A percentile compares a stretch with the other conserved stretches of the same genome.
Conservation (phyloP, 208 protist genomes). For the Leishmania tarentolae region DNA sequence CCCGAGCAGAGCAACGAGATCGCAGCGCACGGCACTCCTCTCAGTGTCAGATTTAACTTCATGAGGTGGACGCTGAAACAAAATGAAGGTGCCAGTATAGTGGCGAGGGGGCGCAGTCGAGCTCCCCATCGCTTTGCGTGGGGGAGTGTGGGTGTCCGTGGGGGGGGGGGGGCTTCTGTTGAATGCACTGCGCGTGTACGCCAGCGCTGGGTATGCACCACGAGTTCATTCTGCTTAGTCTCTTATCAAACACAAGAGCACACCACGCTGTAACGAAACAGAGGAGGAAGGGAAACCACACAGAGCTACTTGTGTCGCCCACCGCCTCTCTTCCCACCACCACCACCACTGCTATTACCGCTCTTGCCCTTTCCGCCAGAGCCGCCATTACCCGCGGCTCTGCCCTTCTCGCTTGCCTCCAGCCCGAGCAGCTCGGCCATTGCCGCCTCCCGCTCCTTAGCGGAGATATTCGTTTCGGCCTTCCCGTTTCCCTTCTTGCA, state of each 20-base stretch:
- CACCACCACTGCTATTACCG: constrained; percentile 20
- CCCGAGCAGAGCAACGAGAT: neutral
- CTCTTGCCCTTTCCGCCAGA: constrained; percentile 18
- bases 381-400: constrained; percentile 26
- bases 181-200: neutral
- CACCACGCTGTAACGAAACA: neutral
- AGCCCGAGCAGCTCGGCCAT: constrained; percentile 69
- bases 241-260: neutral
- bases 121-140: neutral
- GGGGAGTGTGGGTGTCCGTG: neutral
- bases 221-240: neutral
- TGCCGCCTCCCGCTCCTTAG: constrained; percentile 45
- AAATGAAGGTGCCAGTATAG: neutral
- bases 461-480: constrained; percentile 16
- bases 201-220: neutral
- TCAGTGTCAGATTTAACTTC: neutral
- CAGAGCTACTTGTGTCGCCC: neutral
- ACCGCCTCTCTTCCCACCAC: neutral
- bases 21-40: neutral
- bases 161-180: neutral
- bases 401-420: constrained; percentile 39
- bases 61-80: neutral
- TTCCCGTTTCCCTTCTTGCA: constrained; percentile 28
- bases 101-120: neutral
- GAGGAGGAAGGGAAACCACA: neutral